phyloP scores from a whole-genome alignment of 2,329 filamentous ascomycete species.

The Sphaerulina populicola region DNA sequence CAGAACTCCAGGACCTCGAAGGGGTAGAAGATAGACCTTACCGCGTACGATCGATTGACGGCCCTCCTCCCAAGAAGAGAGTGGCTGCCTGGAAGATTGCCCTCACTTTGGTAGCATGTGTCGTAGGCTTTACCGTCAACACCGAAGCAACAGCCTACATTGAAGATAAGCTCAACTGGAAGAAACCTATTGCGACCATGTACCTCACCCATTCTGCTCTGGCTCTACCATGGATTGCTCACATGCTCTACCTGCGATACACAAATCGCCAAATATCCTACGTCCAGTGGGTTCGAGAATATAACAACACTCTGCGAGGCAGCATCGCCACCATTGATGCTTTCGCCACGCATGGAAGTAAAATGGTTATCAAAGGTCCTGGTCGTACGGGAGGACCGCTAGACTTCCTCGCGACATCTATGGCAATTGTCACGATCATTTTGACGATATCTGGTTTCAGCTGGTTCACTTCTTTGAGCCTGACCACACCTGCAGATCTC shows the following conservation, averaged over 20 bases:
- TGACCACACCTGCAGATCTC: constrained; percentile 31
- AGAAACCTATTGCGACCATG: constrained; percentile 30
- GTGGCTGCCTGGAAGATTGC: constrained; percentile 20
- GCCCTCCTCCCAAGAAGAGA: constrained; percentile 11
- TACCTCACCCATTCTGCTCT: constrained; percentile 31
- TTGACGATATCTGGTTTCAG: constrained; percentile 27
- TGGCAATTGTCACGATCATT: constrained; percentile 27
- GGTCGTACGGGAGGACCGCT: constrained; percentile 26
- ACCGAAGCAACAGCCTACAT: constrained; percentile 32
- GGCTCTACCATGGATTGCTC: constrained; percentile 27
- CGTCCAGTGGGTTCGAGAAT: constrained; percentile 25
- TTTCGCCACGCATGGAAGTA: constrained; percentile 24
- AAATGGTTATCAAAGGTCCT: constrained; percentile 21
- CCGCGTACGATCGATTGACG: constrained; percentile 10
- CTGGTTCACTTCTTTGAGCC: constrained; percentile 28
- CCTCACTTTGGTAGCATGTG: constrained; percentile 22
- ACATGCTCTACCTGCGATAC: constrained; percentile 25
- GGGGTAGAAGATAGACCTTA: constrained; percentile 12
- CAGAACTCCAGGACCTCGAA: constrained; percentile 8
- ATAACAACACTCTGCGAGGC: constrained; percentile 28
- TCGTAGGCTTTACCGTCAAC: constrained; percentile 29
- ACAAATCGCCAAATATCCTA: constrained; percentile 19
- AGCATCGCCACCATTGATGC: constrained; percentile 27
- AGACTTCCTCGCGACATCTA: constrained; percentile 27
- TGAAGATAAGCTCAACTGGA: constrained; percentile 29